Percentiles rank a stretch among this genome's conserved stretches.
phyloP scores from a whole-genome alignment of 345 rosid species.

The Hypericum perforatum region DNA sequence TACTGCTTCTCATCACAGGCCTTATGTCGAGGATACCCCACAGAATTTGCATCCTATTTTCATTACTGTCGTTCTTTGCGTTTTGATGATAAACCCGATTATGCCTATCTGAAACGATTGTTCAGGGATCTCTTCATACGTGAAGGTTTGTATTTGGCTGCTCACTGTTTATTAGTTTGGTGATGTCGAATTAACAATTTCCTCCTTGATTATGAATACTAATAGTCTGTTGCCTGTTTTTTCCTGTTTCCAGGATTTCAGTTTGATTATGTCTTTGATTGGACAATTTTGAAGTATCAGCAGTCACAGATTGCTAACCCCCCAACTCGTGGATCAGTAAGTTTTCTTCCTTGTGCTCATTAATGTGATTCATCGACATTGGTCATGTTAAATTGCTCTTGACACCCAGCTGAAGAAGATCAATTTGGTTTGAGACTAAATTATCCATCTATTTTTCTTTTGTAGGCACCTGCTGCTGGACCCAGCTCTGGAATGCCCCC shows the following conservation, averaged over 20 bases:
- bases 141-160: conserved; percentile 50
- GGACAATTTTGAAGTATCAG: conserved; percentile 91
- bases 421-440: conserved; percentile 10
- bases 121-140: conserved; percentile 87
- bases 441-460: background rate
- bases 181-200: background rate
- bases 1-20: conserved; percentile 28
- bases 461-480: conserved; percentile 66
- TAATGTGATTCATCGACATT: no score
- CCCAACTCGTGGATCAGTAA: conserved; percentile 49
- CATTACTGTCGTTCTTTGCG: conserved; percentile 83
- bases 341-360: conserved; percentile 12
- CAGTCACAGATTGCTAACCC: conserved; percentile 67
- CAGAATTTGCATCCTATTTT: conserved; percentile 86
- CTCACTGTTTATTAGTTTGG: conserved; percentile 3
- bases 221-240: conserved; percentile 8
- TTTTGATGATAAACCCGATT: conserved; percentile 86
- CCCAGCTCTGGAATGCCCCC: conserved; percentile 68
- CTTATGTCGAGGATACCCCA: conserved; percentile 77
- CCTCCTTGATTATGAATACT: conserved; percentile 11
- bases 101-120: conserved; percentile 77
- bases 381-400: no score
- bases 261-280: conserved; percentile 83
- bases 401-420: no score
- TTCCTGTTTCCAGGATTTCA: conserved; percentile 50